Evolutionary conservation across 2,329 filamentous ascomycete genomes (phyloP), one percentile per base, ranked within the genome.

Genomic region (Xylaria sp.): DNA sequence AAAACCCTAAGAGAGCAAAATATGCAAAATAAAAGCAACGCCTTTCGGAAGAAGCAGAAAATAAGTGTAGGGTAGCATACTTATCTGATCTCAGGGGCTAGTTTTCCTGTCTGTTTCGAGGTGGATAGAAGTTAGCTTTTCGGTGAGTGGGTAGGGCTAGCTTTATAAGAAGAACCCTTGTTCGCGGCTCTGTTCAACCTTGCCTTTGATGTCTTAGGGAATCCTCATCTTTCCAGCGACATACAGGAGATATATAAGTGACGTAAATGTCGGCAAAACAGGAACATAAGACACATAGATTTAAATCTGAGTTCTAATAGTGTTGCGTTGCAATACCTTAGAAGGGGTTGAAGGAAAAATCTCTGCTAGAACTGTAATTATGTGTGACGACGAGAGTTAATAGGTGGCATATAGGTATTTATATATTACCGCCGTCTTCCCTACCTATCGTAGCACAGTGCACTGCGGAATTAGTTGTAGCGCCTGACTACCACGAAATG

Each of bases 101-200:
- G 16, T 10, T 27, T 10, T n/a, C 21, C 8, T 27, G 21, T 42
- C n/a, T 27, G 25, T 42, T 25, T 12, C 13, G 23, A 27, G 21
- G 10, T 57, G 10, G 21, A 57, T 27, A 9, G 1, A 18, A 42
- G 32, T 57, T 4, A 57, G 32, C 53, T 25, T 23, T 23, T 57
- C 25, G 35, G 21, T 2, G 21, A 18, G 16, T 42, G 23, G 16
- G 3, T 42, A 10, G 2, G 35, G 35, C 18, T 25, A 42, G 27
- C 32, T 27, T 25, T 4, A 18, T 25, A 51, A 3, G 48, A 21
- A 16, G 35, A 32, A 59, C n/a, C 54, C 54, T 40, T 60, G 47
- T 40, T 37, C 29, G 54, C 60, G 60, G 60, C 60, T 68, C 65
- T 44, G 32, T 64, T 54, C 48, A 64, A 55, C 60, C 60, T 60